Evolutionary conservation across 2,329 filamentous ascomycete genomes (phyloP), one percentile per base, ranked within the genome.

Genomic region (Trichoderma sp.): DNA sequence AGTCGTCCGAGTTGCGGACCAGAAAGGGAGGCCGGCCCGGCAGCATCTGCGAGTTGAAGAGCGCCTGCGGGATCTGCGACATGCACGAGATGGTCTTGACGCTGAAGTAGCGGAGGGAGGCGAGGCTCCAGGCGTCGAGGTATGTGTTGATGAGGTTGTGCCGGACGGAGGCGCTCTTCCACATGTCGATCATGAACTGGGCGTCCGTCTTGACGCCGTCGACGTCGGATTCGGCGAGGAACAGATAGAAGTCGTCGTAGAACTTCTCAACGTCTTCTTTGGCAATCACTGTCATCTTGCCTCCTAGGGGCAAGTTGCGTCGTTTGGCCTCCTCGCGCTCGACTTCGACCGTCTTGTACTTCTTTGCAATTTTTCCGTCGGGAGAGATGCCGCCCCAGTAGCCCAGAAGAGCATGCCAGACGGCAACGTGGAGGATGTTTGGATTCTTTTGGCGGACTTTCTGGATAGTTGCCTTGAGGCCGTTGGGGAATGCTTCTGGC

Each of bases 361-460:
- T 84, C 68, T 88, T 81, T 0, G 90, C 90, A 56, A 99, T 86
- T 55, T 88, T 83, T 0, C 93, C 91, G 5, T 85, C 78, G 0
- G 90, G 88, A 0, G 91, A 86, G 12, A 99, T 88, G 0, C 93
- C 93, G 54, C 92, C 94, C 95, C 95, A 97, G 75, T 97, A 97
- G 2, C 93, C 89, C 59, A 90, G 75, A 0, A 98, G 82, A 0
- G 94, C 92, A 78, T 99, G 95, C 95, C 95, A 99, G 0, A 98
- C 94, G 12, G 91, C 92, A 58, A 98, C 85, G 71, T 97, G 90
- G 66, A 90, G 85, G 66, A 98, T 89, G 66, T 88, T 86, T 0
- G 88, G 88, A 71, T 93, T 86, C 17, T 82, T 83, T 19, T 83
- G 78, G 24, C 92, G 87, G 66, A 98, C 91, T 7, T 85, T 83